A percentile compares a stretch with the other conserved stretches of the same genome.
These are phyloP conservation scores for Chlamydomonas urium DNA, from an alignment of 139 green algal genomes.

Conservation along the genomic window DNA sequence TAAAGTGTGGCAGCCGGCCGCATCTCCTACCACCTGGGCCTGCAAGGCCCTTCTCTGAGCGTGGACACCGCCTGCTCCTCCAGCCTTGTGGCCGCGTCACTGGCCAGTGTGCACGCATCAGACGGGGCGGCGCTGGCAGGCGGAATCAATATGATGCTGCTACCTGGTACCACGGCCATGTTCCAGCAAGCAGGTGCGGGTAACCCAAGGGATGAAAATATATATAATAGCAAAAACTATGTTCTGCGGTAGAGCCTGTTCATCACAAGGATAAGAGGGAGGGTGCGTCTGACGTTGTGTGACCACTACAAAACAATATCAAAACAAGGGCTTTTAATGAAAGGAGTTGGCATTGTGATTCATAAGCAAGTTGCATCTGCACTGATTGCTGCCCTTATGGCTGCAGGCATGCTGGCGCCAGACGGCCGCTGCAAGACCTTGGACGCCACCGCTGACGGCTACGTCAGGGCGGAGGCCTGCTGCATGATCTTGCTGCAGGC, in stretches of 20 bases:
- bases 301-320: too few relatives aligned
- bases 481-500: slow-evolving; percentile 32
- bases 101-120: too few relatives aligned
- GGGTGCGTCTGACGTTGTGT: too few relatives aligned
- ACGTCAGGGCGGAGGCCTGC: slow-evolving; percentile 61
- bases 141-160: slow-evolving; percentile 73
- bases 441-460: slow-evolving; percentile 75
- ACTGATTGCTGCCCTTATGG: neutral
- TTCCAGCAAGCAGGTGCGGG: slow-evolving; percentile 42
- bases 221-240: too few relatives aligned
- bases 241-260: too few relatives aligned
- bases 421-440: slow-evolving; percentile 85
- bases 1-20: slow-evolving; percentile 29
- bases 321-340: too few relatives aligned
- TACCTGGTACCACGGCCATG: slow-evolving; percentile 67
- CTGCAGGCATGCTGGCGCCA: slow-evolving; percentile 60
- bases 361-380: too few relatives aligned
- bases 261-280: too few relatives aligned
- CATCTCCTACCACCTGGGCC: slow-evolving; percentile 66
- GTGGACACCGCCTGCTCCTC: slow-evolving; percentile 87
- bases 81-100: slow-evolving; percentile 77
- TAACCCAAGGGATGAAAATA: too few relatives aligned
- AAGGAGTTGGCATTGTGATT: too few relatives aligned
- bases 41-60: slow-evolving; percentile 56
- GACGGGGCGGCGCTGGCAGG: slow-evolving; percentile 39